Base-by-base conservation (phyloP, 2,329 filamentous ascomycete species). In the Thielaviopsis euricoi region DNA sequence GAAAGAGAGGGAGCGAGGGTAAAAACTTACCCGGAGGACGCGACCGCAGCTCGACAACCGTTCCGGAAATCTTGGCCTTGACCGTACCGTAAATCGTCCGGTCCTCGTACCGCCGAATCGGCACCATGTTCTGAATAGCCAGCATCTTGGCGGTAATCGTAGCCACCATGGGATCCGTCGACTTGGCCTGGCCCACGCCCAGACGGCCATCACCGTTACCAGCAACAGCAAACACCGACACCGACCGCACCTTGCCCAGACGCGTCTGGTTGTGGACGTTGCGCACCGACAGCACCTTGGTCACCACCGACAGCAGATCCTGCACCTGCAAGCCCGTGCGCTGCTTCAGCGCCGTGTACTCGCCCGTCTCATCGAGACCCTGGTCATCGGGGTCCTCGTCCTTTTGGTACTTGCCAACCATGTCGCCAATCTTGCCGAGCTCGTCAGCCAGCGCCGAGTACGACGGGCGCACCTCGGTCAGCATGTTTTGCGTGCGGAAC, bases 41-140 rank as follows among this genome's bases (percentile, higher is more conserved):
- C 55, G 87, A 73, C 70, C 82, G 86, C 64, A 98, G 75, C 72
- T 88, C 78, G 64, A 98, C 82, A 61, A 93, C 80, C 6, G 86
- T 88, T n/a, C 87, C 93, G 59, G 88, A 88, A 37, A 95, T 80
- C 76, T 98, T 98, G 64, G 76, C 82, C 70, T 82, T 78, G 48
- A 95, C 80, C 62, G 89, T 82, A 59, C 93, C 93, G 71, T 80
- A 97, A 56, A 95, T 93, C 13, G 93, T 98, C 62, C 93, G 78
- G 65, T 89, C 79, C 75, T 98, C 93, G 68, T 97, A 98, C 59
- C 91, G 78, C 54, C 83, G 81, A 58, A 98, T 82, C n/a, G 93
- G 90, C 74, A 82, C 81, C 87, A 98, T 89, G 75, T 93, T 96
- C 66, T 86, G 78, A 64, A 97, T 87, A 23, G 93, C 91, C 63